A percentile compares a stretch with the other conserved stretches of the same genome.
phyloP scores from a whole-genome alignment of 1,139 yeast species.

The Geotrichum carabidarum region DNA sequence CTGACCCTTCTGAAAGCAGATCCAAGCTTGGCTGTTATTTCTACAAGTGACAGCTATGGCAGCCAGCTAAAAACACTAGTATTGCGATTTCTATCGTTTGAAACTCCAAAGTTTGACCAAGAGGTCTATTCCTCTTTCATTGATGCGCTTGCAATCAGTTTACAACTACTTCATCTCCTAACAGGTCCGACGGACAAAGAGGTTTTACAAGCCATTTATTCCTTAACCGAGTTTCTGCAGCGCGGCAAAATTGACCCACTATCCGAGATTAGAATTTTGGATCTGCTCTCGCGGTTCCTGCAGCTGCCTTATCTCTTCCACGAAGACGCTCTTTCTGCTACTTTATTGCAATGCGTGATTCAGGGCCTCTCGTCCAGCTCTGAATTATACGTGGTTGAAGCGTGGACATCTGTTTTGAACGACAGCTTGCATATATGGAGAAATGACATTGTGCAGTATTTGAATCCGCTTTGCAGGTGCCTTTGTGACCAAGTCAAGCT shows the following conservation, averaged over 20 bases:
- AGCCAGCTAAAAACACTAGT: conserved; percentile 45
- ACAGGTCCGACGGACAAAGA: conserved; percentile 14
- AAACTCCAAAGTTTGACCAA: conserved; percentile 14
- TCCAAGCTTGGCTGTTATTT: conserved; percentile 32
- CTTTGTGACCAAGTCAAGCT: conserved; percentile 45
- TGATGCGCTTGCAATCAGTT: conserved; percentile 8
- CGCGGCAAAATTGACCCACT: conserved; percentile 17
- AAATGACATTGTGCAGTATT: conserved; percentile 49
- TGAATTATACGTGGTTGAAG: conserved; percentile 43
- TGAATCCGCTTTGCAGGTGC: conserved; percentile 48
- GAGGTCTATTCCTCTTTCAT: conserved; percentile 15
- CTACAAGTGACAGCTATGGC: conserved; percentile 33
- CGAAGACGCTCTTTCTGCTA: background rate
- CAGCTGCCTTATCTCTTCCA: conserved; percentile 4
- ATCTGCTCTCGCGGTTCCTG: conserved; percentile 19
- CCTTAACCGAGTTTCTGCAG: conserved; percentile 18
- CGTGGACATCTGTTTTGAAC: conserved; percentile 47
- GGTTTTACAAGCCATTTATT: conserved; percentile 16
- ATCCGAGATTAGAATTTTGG: conserved; percentile 20
- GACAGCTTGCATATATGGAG: conserved; percentile 47
- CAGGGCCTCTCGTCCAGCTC: conserved; percentile 36
- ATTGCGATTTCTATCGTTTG: conserved; percentile 42
- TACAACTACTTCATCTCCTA: conserved; percentile 13
- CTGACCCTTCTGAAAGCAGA: conserved; percentile 17
- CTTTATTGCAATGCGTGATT: conserved; percentile 35